These are phyloP conservation scores for Starmerella cellae DNA, from an alignment of 805 yeast species.

Conservation along the genomic window DNA sequence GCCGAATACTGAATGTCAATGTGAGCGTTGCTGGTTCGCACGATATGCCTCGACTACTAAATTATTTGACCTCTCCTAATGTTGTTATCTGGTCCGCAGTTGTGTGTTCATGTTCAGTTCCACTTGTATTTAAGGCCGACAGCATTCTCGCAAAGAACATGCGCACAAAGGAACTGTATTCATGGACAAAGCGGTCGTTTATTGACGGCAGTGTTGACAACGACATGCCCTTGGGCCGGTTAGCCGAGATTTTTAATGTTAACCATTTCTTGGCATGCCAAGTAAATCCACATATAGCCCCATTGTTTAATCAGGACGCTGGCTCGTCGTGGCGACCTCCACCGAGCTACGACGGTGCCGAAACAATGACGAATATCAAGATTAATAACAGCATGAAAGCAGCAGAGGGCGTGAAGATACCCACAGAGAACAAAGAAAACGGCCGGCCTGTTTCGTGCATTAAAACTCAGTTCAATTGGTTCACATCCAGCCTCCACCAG, in stretches of 20 bases:
- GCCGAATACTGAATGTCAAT: conserved; percentile 82
- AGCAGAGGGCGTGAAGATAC: too few relatives aligned
- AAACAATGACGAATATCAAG: too few relatives aligned
- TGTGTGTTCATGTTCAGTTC: conserved; percentile 84
- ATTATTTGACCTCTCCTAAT: conserved; percentile 88
- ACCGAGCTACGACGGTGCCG: neutral
- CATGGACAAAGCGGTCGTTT: conserved; percentile 74
- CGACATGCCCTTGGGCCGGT: conserved; percentile 78
- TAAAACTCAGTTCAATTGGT: neutral
- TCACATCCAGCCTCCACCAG: neutral
- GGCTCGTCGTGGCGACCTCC: neutral
- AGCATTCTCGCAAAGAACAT: conserved; percentile 74
- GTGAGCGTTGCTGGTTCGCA: conserved; percentile 84
- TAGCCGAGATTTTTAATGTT: conserved; percentile 93
- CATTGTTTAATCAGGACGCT: conserved; percentile 37
- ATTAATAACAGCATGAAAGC: too few relatives aligned
- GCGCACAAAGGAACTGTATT: conserved; percentile 53
- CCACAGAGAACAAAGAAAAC: neutral
- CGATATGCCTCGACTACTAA: conserved; percentile 79
- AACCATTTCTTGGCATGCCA: conserved; percentile 96
- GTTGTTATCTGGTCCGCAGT: conserved; percentile 84
- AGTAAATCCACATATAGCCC: conserved; percentile 92
- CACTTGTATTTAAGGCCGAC: conserved; percentile 79
- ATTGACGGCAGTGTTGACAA: conserved; percentile 95
- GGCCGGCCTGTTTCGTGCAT: neutral